Conservation (phyloP, 1,284 basidiomycete species). For the Cryptococcus sp. region DNA sequence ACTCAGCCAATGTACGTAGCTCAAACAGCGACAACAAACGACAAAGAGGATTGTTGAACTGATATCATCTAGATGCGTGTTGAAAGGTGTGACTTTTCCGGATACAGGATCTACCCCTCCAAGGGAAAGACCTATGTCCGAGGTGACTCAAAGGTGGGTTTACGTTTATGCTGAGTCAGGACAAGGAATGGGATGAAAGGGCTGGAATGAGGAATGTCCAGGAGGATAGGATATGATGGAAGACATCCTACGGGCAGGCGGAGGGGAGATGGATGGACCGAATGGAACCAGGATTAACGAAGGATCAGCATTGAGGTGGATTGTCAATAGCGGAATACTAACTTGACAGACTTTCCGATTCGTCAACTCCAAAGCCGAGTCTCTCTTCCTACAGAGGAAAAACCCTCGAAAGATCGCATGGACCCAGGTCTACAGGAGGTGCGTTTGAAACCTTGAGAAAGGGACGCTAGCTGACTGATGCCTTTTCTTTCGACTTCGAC, state of each 20-base stretch:
- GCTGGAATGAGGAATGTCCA: no score
- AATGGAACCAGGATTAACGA: no score
- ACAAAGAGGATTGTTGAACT: background rate
- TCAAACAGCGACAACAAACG: conserved; percentile 4
- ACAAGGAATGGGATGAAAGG: no score
- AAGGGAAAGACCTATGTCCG: conserved; percentile 95
- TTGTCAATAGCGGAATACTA: no score
- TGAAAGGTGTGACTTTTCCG: conserved; percentile 95
- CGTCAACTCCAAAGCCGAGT: conserved; percentile 81
- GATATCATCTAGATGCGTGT: conserved; percentile 87
- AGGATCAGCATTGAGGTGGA: no score
- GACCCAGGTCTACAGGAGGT: conserved; percentile 87
- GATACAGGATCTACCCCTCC: conserved; percentile 92
- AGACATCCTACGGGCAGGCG: no score
- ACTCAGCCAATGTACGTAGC: conserved; percentile 3
- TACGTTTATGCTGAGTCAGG: background rate
- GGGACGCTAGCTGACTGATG: conserved; percentile 1
- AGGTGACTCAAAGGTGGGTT: conserved; percentile 85
- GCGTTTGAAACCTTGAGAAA: conserved; percentile 5
- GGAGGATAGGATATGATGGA: no score
- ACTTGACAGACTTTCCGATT: conserved; percentile 80
- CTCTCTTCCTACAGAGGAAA: conserved; percentile 98
- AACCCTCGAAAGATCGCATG: conserved; percentile 99
- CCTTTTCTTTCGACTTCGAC: background rate
- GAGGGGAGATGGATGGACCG: no score